phyloP scores from a whole-genome alignment of 345 rosid genomes.

The Aegle marmelos region DNA sequence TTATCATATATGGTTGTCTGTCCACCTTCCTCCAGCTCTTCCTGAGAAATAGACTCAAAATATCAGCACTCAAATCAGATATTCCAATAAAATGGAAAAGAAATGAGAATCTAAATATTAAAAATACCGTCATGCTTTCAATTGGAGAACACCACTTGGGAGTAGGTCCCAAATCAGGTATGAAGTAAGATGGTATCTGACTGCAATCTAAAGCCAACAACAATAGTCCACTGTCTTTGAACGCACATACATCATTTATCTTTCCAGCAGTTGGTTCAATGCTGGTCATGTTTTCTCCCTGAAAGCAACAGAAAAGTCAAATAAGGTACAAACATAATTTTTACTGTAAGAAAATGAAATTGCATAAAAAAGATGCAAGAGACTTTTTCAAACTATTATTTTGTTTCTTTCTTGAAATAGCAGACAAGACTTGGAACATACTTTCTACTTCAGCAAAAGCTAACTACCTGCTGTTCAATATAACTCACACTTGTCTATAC shows the following conservation, averaged over 20 bases:
- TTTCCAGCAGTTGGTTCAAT: conserved; percentile 84
- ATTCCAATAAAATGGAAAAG: background rate
- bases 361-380: background rate
- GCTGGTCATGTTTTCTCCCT: conserved; percentile 94
- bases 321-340: conserved; percentile 6
- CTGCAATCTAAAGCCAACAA: conserved; percentile 78
- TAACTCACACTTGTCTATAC: too few relatives aligned
- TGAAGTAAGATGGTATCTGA: conserved; percentile 81
- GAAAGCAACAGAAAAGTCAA: conserved; percentile 10
- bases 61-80: background rate
- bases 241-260: conserved; percentile 87
- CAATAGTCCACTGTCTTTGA: conserved; percentile 83
- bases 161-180: conserved; percentile 94
- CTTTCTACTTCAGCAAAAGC: too few relatives aligned
- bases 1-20: conserved; percentile 82
- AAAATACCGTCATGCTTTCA: conserved; percentile 73
- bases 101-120: background rate
- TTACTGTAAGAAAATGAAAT: background rate
- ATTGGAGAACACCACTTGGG: conserved; percentile 89
- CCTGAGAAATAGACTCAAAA: conserved; percentile 44
- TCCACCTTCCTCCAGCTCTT: conserved; percentile 88
- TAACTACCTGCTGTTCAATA: too few relatives aligned
- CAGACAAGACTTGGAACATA: too few relatives aligned
- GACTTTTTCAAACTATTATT: too few relatives aligned
- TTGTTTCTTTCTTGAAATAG: too few relatives aligned